Evolutionary conservation across 108 stramenopile genomes (phyloP).

Genomic region (Chaetoceros muelleri): DNA sequence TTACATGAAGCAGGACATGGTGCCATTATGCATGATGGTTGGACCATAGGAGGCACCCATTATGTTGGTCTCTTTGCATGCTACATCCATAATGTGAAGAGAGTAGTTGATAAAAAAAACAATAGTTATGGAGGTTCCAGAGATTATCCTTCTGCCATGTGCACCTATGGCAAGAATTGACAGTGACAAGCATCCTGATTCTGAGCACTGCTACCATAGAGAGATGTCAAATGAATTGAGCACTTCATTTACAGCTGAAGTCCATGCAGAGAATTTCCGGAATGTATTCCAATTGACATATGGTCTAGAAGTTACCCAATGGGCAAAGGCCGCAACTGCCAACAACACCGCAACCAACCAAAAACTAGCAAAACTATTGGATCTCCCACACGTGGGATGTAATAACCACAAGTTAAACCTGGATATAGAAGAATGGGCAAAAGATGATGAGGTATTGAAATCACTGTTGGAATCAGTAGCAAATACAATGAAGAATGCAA

Average conservation of each 20-base stretch:
- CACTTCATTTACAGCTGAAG: background rate
- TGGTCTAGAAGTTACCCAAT: background rate
- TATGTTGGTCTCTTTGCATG: background rate
- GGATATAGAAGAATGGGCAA: background rate
- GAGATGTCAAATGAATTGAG: too few relatives aligned
- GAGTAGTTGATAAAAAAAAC: background rate
- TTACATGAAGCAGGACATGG: slow-evolving; percentile 7
- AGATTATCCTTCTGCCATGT: background rate
- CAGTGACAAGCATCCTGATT: background rate
- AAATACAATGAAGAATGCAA: background rate
- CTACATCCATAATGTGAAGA: background rate
- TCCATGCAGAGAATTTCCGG: background rate
- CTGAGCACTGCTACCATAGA: too few relatives aligned
- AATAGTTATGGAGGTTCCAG: background rate
- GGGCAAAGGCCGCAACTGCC: background rate
- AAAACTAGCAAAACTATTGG: background rate
- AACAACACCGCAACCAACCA: background rate
- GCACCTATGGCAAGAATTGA: background rate
- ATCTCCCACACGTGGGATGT: background rate
- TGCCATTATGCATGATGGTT: slow-evolving; percentile 10
- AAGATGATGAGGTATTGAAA: background rate
- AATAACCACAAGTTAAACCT: background rate
- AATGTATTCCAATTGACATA: background rate
- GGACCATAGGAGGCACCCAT: slow-evolving; percentile 7
- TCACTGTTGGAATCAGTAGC: background rate